Evolutionary conservation across 2,329 filamentous ascomycete genomes (phyloP), one percentile per base, ranked within the genome.

Genomic region (Diplodia intermedia): DNA sequence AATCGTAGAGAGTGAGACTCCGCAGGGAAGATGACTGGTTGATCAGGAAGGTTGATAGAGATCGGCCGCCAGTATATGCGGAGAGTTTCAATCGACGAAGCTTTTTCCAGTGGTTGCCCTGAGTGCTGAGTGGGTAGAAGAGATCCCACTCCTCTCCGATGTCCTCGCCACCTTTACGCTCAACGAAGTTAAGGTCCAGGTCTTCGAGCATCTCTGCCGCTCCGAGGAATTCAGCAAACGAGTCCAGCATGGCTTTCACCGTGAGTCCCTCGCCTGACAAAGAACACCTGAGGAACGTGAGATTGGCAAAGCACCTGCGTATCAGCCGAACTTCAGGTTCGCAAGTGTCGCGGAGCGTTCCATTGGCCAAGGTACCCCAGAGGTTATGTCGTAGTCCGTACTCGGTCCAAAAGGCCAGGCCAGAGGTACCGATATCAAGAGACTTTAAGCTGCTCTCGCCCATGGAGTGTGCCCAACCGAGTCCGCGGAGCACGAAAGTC

Each of bases 401-500:
- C 43, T 50, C 60, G 43, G 49, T 52, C 60, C 60, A 62, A 29
- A 62, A 62, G 20, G 60, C 60, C 6, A 50, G 15, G 15, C 60
- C 60, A 33, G 60, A 62, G 5, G 60, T 62, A 31, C 60, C 43
- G 40, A 62, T 62, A 12, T 62, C 60, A 43, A 62, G 43, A 15
- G 60, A n/a, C 12, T 52, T 50, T 8, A 62, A 12, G 18, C 38
- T 62, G 26, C 43, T 38, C 12, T 52, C 43, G 9, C 60, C 47
- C 4, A 52, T 14, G 5, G 60, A 62, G 29, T 20, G 31, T 36
- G 60, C 43, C 60, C 60, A 62, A 12, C 60, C 60, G n/a, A 62
- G 60, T 8, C 60, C 60, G 14, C 60, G 60, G 29, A 62, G 60
- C 18, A 62, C 60, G 26, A 62, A 62, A 8, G 60, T 50, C 15